These are phyloP conservation scores for Penicillium sp. DNA, from an alignment of 2,329 filamentous ascomycete species.

Conservation along the genomic window DNA sequence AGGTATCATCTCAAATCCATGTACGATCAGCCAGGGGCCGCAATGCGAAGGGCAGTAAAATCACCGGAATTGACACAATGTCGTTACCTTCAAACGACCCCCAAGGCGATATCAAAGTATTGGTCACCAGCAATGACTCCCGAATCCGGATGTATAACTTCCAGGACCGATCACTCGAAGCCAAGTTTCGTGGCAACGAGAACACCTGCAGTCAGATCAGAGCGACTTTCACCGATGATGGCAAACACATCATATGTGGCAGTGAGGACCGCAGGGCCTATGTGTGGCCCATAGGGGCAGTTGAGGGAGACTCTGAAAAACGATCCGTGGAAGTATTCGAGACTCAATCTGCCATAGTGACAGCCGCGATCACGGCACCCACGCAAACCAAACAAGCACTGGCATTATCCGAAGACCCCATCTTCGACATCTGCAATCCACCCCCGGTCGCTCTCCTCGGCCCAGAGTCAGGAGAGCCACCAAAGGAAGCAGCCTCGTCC, in stretches of 20 bases:
- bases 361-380: constrained; percentile 83
- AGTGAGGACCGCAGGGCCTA: constrained; percentile 90
- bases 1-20: constrained; percentile 80
- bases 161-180: constrained; percentile 77
- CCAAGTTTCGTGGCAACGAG: constrained; percentile 89
- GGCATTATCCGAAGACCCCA: constrained; percentile 78
- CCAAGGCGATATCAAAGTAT: constrained; percentile 72
- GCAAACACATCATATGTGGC: constrained; percentile 82
- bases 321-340: constrained; percentile 86
- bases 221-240: constrained; percentile 85
- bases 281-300: constrained; percentile 73
- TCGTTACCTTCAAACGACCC: constrained; percentile 57
- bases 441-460: constrained; percentile 82
- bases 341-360: constrained; percentile 85
- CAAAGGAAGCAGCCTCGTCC: constrained; percentile 45
- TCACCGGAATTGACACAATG: constrained; percentile 86
- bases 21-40: constrained; percentile 90
- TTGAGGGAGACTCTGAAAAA: constrained; percentile 74
- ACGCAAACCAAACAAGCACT: constrained; percentile 74
- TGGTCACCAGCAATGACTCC: constrained; percentile 95
- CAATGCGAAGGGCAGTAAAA: constrained; percentile 95
- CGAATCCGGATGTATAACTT: constrained; percentile 87
- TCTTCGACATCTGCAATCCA: constrained; percentile 97
- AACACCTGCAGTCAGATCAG: constrained; percentile 89
- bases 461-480: constrained; percentile 60